These are phyloP conservation scores for Solanum sejunctum DNA, from an alignment of 257 asterid species.

Conservation along the genomic window DNA sequence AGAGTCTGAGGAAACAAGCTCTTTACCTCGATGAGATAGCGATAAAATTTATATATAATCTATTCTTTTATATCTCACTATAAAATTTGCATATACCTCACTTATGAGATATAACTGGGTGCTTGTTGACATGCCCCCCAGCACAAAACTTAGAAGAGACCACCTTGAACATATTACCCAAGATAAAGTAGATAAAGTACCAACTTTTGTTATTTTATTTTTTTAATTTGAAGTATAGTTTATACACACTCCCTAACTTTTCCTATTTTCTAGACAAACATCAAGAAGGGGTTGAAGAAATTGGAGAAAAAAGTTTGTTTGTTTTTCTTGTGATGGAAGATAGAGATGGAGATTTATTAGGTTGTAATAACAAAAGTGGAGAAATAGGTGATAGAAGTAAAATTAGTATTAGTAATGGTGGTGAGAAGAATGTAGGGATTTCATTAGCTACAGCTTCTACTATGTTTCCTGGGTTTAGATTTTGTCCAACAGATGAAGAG, in stretches of 20 bases:
- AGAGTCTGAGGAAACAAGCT: too few relatives aligned
- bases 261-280: neutral
- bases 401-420: neutral
- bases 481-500: conserved; percentile 83
- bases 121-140: too few relatives aligned
- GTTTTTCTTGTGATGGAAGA: neutral
- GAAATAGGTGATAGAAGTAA: neutral
- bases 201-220: too few relatives aligned
- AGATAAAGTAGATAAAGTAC: too few relatives aligned
- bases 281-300: neutral
- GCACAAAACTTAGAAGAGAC: too few relatives aligned
- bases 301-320: neutral
- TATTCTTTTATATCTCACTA: too few relatives aligned
- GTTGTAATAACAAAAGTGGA: neutral
- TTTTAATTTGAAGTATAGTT: neutral
- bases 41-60: too few relatives aligned
- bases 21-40: too few relatives aligned
- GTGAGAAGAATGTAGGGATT: conserved; percentile 27
- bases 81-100: too few relatives aligned
- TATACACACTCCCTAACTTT: neutral
- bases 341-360: neutral
- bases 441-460: conserved; percentile 55
- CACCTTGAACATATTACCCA: too few relatives aligned
- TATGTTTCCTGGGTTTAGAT: conserved; percentile 75
- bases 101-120: too few relatives aligned